phyloP scores from a whole-genome alignment of 2,329 filamentous ascomycete genomes.

The Colletotrichum paranaense region DNA sequence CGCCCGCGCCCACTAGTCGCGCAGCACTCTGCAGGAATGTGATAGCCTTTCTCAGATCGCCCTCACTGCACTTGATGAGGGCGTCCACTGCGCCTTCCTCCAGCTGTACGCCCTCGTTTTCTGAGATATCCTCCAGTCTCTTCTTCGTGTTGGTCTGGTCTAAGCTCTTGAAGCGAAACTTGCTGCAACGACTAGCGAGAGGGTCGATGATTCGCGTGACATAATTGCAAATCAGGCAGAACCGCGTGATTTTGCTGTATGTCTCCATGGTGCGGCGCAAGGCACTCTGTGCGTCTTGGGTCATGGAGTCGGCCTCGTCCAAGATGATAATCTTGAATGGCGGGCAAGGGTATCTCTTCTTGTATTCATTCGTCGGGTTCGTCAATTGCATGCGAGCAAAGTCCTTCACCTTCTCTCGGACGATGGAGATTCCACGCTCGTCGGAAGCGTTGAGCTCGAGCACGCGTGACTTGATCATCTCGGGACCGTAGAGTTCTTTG shows the following conservation, averaged over 20 bases:
- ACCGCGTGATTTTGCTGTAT: slow-evolving; percentile 94
- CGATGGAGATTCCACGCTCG: slow-evolving; percentile 96
- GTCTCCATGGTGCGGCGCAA: slow-evolving; percentile 97
- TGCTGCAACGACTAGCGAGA: slow-evolving; percentile 90
- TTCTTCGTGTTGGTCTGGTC: slow-evolving; percentile 86
- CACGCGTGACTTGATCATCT: slow-evolving; percentile 92
- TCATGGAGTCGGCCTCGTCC: slow-evolving; percentile 99
- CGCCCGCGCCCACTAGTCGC: slow-evolving; percentile 78
- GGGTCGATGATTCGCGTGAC: slow-evolving; percentile 98
- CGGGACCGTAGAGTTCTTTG: slow-evolving; percentile 96
- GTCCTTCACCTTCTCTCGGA: slow-evolving; percentile 97
- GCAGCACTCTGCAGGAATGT: slow-evolving; percentile 97
- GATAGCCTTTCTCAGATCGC: slow-evolving; percentile 95
- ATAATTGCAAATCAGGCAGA: slow-evolving; percentile 98
- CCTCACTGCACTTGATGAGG: slow-evolving; percentile 88
- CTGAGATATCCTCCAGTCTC: slow-evolving; percentile 85
- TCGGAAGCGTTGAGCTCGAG: slow-evolving; percentile 99
- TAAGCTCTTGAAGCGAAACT: slow-evolving; percentile 97
- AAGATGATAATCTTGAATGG: slow-evolving; percentile 99
- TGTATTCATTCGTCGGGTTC: slow-evolving; percentile 78
- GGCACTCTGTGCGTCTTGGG: slow-evolving; percentile 95
- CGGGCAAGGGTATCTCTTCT: slow-evolving; percentile 85
- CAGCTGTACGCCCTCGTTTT: slow-evolving; percentile 79
- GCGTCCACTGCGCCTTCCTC: slow-evolving; percentile 85
- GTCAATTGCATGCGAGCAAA: slow-evolving; percentile 96